Evolutionary conservation across 163 green algal species (phyloP).

Genomic region (Dunaliella salina): DNA sequence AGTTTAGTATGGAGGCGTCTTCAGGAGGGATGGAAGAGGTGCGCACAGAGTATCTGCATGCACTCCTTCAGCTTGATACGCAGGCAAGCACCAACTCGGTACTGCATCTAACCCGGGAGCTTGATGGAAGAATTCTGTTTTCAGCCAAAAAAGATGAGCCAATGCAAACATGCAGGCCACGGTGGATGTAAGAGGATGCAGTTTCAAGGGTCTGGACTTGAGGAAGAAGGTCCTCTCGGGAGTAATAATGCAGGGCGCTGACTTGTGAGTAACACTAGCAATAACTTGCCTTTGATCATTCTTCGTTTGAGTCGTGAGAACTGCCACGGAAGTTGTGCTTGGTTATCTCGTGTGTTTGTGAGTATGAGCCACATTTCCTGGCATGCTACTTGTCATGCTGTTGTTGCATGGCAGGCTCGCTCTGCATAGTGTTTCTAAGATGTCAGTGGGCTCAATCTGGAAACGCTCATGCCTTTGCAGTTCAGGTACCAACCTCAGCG

Average conservation of each 20-base stretch:
- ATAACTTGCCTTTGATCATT: not conserved
- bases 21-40: no score
- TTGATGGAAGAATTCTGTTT: no score
- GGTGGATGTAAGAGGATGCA: constrained; percentile 12
- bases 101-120: no score
- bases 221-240: not conserved
- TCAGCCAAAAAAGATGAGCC: no score
- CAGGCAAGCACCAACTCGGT: no score
- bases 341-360: not conserved
- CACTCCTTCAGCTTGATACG: no score
- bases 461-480: not conserved
- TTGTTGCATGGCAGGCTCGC: not conserved
- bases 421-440: not conserved
- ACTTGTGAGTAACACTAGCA: not conserved
- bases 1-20: no score
- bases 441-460: not conserved
- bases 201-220: constrained; percentile 6
- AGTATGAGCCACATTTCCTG: not conserved
- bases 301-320: not conserved
- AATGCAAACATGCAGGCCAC: constrained; percentile 5
- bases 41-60: no score
- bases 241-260: constrained; percentile 2
- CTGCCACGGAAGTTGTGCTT: no score
- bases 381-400: not conserved
- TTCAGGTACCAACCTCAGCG: not conserved